Conservation (phyloP, 176 grass and related monocot genomes). For the Alloteropsis semialata region DNA sequence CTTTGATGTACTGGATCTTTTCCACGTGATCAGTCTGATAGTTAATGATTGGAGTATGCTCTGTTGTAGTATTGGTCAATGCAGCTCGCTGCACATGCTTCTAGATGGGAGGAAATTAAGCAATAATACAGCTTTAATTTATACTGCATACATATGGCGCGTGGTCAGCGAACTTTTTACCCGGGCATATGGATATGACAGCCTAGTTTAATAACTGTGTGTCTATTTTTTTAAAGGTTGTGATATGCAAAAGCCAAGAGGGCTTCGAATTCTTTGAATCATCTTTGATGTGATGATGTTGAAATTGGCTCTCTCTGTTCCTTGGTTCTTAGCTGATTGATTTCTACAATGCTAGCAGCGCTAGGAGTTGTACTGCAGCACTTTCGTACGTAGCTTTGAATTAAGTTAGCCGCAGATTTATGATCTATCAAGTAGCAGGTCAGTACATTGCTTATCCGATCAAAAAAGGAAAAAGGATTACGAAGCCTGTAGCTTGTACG, state of each 20-base stretch:
- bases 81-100: neutral
- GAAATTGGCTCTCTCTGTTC: too few relatives aligned
- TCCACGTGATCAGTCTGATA: neutral
- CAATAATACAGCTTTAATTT: too few relatives aligned
- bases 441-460: neutral
- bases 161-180: too few relatives aligned
- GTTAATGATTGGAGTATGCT: neutral
- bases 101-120: too few relatives aligned
- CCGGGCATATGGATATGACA: too few relatives aligned
- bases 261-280: too few relatives aligned
- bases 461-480: neutral
- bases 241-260: too few relatives aligned
- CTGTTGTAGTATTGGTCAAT: neutral
- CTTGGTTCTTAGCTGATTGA: neutral
- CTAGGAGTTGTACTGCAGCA: neutral
- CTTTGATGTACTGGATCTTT: neutral
- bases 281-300: too few relatives aligned
- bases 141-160: too few relatives aligned
- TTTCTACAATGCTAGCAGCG: neutral
- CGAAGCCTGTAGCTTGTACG: too few relatives aligned
- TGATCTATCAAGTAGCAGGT: neutral
- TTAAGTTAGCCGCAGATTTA: neutral
- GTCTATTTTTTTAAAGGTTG: too few relatives aligned
- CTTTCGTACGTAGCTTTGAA: neutral
- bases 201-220: too few relatives aligned